phyloP scores from a whole-genome alignment of 225 moss, liverwort and hornwort genomes.

The Ulota crispa region DNA sequence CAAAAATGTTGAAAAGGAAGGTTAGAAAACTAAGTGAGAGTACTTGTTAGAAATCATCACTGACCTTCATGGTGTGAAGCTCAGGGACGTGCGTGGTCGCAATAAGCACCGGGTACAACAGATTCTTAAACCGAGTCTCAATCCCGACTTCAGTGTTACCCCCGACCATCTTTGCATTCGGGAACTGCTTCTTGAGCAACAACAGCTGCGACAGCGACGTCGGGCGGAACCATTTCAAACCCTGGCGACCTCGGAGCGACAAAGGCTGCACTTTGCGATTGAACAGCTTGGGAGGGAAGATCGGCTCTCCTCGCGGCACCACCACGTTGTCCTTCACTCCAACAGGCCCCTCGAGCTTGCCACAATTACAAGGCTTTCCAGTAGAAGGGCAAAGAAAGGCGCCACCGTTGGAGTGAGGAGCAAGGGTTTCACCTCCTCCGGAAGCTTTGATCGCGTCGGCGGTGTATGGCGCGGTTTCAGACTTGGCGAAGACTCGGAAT shows the following conservation, averaged over 20 bases:
- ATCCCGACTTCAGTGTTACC: conserved; percentile 97
- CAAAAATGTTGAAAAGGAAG: neutral
- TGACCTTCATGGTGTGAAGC: conserved; percentile 54
- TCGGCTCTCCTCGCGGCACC: conserved; percentile 57
- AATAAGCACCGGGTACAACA: conserved; percentile 81
- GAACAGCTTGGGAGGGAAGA: conserved; percentile 74
- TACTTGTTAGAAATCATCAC: neutral
- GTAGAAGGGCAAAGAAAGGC: conserved; percentile 76
- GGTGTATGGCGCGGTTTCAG: conserved; percentile 73
- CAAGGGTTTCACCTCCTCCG: conserved; percentile 20
- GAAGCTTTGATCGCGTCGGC: conserved; percentile 65
- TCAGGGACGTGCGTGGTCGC: conserved; percentile 79
- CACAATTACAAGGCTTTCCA: conserved; percentile 88
- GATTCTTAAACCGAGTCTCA: conserved; percentile 78
- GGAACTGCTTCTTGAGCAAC: conserved; percentile 56
- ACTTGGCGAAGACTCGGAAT: conserved; percentile 83
- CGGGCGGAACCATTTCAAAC: conserved; percentile 85
- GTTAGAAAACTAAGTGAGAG: neutral
- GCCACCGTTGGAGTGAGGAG: neutral
- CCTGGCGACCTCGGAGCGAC: conserved; percentile 61
- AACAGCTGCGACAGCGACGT: conserved; percentile 64
- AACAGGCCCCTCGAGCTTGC: conserved; percentile 28
- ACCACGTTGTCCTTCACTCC: conserved; percentile 44
- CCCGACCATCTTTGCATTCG: conserved; percentile 74
- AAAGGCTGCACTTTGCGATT: conserved; percentile 58